phyloP scores from a whole-genome alignment of 2,329 filamentous ascomycete species.

The Falciphora oryzae region DNA sequence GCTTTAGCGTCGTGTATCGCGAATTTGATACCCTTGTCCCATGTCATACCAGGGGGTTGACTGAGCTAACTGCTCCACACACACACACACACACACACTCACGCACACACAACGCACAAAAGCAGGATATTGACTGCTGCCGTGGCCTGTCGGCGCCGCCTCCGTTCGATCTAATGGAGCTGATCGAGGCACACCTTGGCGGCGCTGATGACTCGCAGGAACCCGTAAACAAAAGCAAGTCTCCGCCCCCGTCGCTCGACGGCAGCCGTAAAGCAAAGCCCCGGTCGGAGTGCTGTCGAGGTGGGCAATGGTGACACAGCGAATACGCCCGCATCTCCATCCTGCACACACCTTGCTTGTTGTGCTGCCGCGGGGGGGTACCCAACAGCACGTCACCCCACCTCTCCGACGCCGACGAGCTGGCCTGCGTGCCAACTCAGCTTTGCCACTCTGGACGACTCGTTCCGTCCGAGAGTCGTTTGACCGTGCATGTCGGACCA shows the following conservation, averaged over 20 bases:
- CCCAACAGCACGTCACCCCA: neutral
- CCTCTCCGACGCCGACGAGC: conserved; percentile 4
- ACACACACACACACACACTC: neutral
- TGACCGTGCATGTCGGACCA: conserved; percentile 13
- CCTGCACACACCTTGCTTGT: neutral
- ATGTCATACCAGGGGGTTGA: neutral
- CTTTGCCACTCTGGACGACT: conserved; percentile 9
- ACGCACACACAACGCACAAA: neutral
- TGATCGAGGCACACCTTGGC: conserved; percentile 6
- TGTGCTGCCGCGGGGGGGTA: neutral
- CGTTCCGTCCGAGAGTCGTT: conserved; percentile 7
- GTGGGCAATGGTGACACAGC: neutral
- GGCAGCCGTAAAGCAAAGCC: neutral
- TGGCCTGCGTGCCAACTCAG: conserved; percentile 13
- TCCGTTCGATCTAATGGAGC: conserved; percentile 7
- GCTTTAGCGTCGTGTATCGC: neutral
- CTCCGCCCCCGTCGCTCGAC: neutral
- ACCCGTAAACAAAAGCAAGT: neutral
- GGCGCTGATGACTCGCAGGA: neutral
- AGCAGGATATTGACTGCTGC: neutral
- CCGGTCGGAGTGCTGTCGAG: neutral
- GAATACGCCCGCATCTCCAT: neutral
- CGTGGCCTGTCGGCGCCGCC: neutral
- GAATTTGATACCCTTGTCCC: neutral
- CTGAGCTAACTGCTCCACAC: neutral